These are phyloP conservation scores for Uromyces viciae-fabae DNA, from an alignment of 1,284 basidiomycete species.

Conservation along the genomic window DNA sequence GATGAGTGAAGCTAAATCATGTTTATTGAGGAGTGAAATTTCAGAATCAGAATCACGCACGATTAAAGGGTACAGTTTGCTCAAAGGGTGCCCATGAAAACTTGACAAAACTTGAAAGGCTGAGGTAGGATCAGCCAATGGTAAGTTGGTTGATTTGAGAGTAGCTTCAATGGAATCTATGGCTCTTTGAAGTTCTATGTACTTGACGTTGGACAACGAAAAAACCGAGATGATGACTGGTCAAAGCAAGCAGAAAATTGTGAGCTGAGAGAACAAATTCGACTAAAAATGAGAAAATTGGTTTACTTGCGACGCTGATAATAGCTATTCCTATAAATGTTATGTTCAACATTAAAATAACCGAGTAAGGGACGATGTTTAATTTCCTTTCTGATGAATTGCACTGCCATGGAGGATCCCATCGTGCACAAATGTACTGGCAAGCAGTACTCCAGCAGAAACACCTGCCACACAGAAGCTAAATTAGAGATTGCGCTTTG, in stretches of 20 bases:
- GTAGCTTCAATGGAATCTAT: constrained; percentile 26
- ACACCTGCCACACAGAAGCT: background rate
- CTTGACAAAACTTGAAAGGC: constrained; percentile 26
- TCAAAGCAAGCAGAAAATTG: background rate
- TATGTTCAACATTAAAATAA: constrained; percentile 36
- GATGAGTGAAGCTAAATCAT: background rate
- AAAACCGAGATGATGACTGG: constrained; percentile 36
- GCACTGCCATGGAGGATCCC: constrained; percentile 44
- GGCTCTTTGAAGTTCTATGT: constrained; percentile 25
- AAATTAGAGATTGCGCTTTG: background rate
- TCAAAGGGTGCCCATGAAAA: constrained; percentile 24
- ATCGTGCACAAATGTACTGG: constrained; percentile 44
- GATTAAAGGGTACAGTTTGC: constrained; percentile 24
- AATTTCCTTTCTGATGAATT: constrained; percentile 35
- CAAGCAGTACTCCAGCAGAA: constrained; percentile 44
- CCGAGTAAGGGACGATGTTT: constrained; percentile 35
- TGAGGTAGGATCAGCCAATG: background rate
- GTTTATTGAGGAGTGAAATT: background rate
- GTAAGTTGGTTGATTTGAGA: background rate
- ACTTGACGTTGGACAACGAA: constrained; percentile 26
- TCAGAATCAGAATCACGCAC: background rate
- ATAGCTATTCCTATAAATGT: constrained; percentile 37
- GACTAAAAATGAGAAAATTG: background rate
- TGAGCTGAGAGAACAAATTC: background rate
- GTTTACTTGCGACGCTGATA: constrained; percentile 36